Conservation (phyloP, 2,329 filamentous ascomycete species). For the Cladophialophora chaetospira region DNA sequence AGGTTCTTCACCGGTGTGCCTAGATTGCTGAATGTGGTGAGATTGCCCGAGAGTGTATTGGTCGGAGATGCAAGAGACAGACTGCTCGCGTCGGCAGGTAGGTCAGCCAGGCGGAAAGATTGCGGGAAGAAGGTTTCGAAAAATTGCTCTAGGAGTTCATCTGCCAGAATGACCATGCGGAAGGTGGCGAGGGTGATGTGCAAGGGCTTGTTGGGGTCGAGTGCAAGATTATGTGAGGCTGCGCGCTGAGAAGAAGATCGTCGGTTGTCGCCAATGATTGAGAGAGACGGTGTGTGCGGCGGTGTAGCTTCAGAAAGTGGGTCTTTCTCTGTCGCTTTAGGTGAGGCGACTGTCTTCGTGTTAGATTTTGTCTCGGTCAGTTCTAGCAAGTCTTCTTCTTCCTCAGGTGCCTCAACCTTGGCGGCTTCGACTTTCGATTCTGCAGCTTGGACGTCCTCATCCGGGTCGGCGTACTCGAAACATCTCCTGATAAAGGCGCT, state of each 20-base stretch:
- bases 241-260: conserved; percentile 40
- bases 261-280: conserved; percentile 3
- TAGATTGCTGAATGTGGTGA: conserved; percentile 82
- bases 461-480: conserved; percentile 97
- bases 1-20: conserved; percentile 52
- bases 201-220: conserved; percentile 89
- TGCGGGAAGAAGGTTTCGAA: conserved; percentile 95
- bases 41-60: conserved; percentile 61
- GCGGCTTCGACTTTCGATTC: conserved; percentile 50
- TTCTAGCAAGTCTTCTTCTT: conserved; percentile 46
- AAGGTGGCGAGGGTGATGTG: conserved; percentile 97
- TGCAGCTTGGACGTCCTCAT: conserved; percentile 68
- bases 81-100: conserved; percentile 46
- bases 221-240: conserved; percentile 77
- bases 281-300: conserved; percentile 20
- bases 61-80: conserved; percentile 39
- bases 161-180: conserved; percentile 95
- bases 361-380: conserved; percentile 40
- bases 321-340: conserved; percentile 27
- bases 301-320: conserved; percentile 31
- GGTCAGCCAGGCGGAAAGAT: conserved; percentile 83
- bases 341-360: conserved; percentile 31
- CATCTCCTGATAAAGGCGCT: conserved; percentile 94
- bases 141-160: conserved; percentile 93
- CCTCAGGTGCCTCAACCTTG: not conserved